These are phyloP conservation scores for Phytophthora lateralis DNA, from an alignment of 352 stramenopile genomes.

Conservation along the genomic window DNA sequence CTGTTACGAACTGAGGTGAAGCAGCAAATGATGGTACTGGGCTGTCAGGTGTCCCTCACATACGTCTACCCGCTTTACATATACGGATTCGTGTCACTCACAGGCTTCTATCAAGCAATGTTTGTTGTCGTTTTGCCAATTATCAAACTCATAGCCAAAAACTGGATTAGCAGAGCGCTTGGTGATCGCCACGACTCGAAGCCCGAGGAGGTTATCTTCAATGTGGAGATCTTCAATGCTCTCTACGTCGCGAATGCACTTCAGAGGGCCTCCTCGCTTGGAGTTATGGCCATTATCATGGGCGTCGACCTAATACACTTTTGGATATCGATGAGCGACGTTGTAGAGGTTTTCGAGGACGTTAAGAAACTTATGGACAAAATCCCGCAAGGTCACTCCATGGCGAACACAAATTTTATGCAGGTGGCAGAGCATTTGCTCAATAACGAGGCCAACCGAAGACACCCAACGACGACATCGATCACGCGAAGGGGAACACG, in stretches of 20 bases:
- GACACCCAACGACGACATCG: neutral
- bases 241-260: slow-evolving; percentile 33
- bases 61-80: slow-evolving; percentile 28
- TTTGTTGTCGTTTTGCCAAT: slow-evolving; percentile 18
- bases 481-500: neutral
- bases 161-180: slow-evolving; percentile 24
- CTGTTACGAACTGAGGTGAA: neutral
- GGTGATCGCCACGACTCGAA: slow-evolving; percentile 12
- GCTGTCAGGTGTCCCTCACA: slow-evolving; percentile 12
- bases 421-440: slow-evolving; percentile 3
- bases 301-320: slow-evolving; percentile 25
- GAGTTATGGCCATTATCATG: slow-evolving; percentile 24
- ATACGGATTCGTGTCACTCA: slow-evolving; percentile 4
- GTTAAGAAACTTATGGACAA: slow-evolving; percentile 3
- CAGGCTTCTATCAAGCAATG: slow-evolving; percentile 1
- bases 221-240: slow-evolving; percentile 39
- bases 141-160: slow-evolving; percentile 15
- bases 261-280: slow-evolving; percentile 22
- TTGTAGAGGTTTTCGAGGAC: slow-evolving; percentile 4
- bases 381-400: slow-evolving; percentile 4
- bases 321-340: slow-evolving; percentile 27
- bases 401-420: slow-evolving; percentile 9
- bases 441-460: neutral
- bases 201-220: slow-evolving; percentile 24
- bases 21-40: slow-evolving; percentile 7